A percentile compares a stretch with the other conserved stretches of the same genome.
Conservation (phyloP, 2,329 filamentous ascomycete genomes). For the Pyrenochaeta sp. region DNA sequence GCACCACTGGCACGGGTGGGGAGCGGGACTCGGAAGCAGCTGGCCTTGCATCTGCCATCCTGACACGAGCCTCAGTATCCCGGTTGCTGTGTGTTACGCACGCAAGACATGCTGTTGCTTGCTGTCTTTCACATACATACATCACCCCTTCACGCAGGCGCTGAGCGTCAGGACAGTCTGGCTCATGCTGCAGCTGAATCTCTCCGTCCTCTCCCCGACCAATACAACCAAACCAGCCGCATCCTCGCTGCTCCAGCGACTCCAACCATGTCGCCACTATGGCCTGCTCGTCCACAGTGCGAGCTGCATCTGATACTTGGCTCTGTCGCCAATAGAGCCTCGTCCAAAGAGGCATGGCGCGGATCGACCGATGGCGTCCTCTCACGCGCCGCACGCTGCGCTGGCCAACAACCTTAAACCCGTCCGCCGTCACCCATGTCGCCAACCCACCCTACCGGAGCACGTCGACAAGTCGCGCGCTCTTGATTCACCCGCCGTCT, state of each 20-base stretch:
- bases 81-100: slow-evolving; percentile 8
- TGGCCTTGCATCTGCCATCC: slow-evolving; percentile 20
- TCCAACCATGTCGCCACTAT: slow-evolving; percentile 13
- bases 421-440: slow-evolving; percentile 27
- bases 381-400: slow-evolving; percentile 13
- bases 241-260: slow-evolving; percentile 1
- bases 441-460: slow-evolving; percentile 34
- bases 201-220: not conserved
- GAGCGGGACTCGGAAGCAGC: slow-evolving; percentile 23
- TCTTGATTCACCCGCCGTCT: slow-evolving; percentile 9
- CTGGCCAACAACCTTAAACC: slow-evolving; percentile 32
- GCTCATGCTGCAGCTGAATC: slow-evolving; percentile 8
- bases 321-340: slow-evolving; percentile 20
- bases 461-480: slow-evolving; percentile 11
- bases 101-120: slow-evolving; percentile 4
- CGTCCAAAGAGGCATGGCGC: slow-evolving; percentile 21
- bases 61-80: slow-evolving; percentile 14
- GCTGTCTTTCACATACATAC: slow-evolving; percentile 6
- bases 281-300: slow-evolving; percentile 16
- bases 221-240: slow-evolving; percentile 7
- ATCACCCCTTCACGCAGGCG: not conserved
- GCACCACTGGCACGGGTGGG: slow-evolving; percentile 11
- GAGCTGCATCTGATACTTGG: slow-evolving; percentile 27
- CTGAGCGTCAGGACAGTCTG: not conserved
- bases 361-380: slow-evolving; percentile 32